Percentiles rank a stretch among this genome's conserved stretches.
Evolutionary conservation across 306 rosid species (phyloP).

Genomic region (Vigna nakashimae): DNA sequence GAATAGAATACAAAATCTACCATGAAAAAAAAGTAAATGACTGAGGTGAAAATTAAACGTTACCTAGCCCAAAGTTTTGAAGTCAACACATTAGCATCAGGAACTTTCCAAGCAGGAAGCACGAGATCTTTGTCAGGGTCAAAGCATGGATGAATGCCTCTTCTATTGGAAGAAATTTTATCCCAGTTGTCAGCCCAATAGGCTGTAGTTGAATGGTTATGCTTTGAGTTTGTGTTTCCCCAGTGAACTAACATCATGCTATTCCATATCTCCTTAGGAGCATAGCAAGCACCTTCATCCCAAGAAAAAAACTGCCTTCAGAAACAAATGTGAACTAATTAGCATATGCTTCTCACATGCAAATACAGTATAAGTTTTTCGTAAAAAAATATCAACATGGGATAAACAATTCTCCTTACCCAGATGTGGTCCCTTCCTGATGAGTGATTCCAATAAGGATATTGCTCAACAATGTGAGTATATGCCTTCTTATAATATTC

Average conservation of each 20-base stretch:
- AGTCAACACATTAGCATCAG: slow-evolving; percentile 61
- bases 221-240: slow-evolving; percentile 96
- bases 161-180: slow-evolving; percentile 60
- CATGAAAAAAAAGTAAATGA: slow-evolving; percentile 35
- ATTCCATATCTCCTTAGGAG: slow-evolving; percentile 99
- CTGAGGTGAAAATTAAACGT: slow-evolving; percentile 6
- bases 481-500: slow-evolving; percentile 82
- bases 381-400: slow-evolving; percentile 12
- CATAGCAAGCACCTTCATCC: slow-evolving; percentile 99
- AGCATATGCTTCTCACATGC: slow-evolving; percentile 39
- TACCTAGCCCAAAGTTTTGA: slow-evolving; percentile 82
- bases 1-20: slow-evolving; percentile 17
- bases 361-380: slow-evolving; percentile 30
- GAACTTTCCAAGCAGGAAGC: slow-evolving; percentile 98
- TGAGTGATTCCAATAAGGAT: slow-evolving; percentile 87
- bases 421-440: slow-evolving; percentile 97
- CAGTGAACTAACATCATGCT: slow-evolving; percentile 99
- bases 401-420: slow-evolving; percentile 57
- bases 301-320: slow-evolving; percentile 94
- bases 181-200: slow-evolving; percentile 97
- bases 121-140: slow-evolving; percentile 96
- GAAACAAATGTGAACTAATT: slow-evolving; percentile 51
- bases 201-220: slow-evolving; percentile 93
- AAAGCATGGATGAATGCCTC: slow-evolving; percentile 93
- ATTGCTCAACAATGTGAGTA: slow-evolving; percentile 72